A percentile compares a stretch with the other conserved stretches of the same genome.
Conservation (phyloP, 495 filamentous ascomycete species). For the Podospora tetraspora region DNA sequence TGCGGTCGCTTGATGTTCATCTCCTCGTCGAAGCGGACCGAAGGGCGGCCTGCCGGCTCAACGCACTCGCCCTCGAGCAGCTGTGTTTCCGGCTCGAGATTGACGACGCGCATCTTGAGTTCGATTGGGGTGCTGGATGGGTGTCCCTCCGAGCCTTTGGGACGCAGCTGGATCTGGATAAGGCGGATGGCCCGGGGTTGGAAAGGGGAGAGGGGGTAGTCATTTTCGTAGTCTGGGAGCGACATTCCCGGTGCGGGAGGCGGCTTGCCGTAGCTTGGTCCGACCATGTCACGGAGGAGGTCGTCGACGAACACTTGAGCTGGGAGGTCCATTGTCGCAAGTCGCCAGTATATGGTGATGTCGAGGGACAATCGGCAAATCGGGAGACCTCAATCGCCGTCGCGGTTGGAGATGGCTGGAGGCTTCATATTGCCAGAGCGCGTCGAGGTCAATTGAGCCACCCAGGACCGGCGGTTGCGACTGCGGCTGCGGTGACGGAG, state of each 20-base stretch:
- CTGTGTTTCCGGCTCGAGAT: not conserved
- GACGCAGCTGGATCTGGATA: not conserved
- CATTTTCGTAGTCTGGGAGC: not conserved
- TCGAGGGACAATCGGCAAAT: not conserved
- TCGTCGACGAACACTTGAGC: not conserved
- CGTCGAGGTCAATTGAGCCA: not conserved
- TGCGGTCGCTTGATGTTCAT: not conserved
- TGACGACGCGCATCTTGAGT: not conserved
- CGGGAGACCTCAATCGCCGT: not conserved
- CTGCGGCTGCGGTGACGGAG: not conserved
- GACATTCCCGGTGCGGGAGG: not conserved
- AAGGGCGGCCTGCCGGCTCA: not conserved
- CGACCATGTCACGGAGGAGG: not conserved
- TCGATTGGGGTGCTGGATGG: not conserved
- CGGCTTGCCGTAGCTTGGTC: not conserved
- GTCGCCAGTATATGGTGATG: not conserved
- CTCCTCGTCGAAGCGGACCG: conserved; percentile 1
- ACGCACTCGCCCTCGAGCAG: not conserved
- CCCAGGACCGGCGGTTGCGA: not conserved
- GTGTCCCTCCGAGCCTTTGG: not conserved
- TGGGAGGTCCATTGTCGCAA: not conserved
- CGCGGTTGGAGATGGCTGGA: not conserved
- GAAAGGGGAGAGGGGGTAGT: not conserved
- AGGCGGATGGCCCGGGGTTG: not conserved
- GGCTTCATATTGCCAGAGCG: not conserved